These are phyloP conservation scores for Piloderma croceum DNA, from an alignment of 768 basidiomycete species.

Conservation along the genomic window DNA sequence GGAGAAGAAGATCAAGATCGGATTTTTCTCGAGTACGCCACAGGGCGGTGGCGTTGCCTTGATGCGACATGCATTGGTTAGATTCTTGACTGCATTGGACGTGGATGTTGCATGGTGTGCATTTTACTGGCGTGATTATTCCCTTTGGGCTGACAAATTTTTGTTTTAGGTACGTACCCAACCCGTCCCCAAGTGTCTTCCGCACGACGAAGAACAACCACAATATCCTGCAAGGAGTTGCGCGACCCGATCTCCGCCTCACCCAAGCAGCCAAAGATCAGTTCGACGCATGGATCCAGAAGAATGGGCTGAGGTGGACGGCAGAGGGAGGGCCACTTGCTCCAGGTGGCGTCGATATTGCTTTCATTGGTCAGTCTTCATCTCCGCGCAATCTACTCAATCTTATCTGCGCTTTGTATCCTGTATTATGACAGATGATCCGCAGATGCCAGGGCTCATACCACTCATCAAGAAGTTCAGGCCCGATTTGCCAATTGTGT, in stretches of 20 bases:
- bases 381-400: too few relatives aligned
- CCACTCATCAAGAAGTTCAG: slow-evolving; percentile 83
- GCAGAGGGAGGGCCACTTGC: slow-evolving; percentile 81
- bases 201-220: slow-evolving; percentile 94
- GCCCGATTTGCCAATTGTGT: slow-evolving; percentile 84
- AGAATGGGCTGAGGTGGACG: slow-evolving; percentile 87
- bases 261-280: slow-evolving; percentile 71
- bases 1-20: slow-evolving; percentile 82
- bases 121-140: slow-evolving; percentile 3
- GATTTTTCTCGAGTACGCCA: slow-evolving; percentile 93
- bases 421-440: slow-evolving; percentile 51
- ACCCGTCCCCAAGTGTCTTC: slow-evolving; percentile 85
- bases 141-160: slow-evolving; percentile 6
- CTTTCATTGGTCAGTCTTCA: slow-evolving; percentile 68
- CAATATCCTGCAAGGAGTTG: slow-evolving; percentile 92
- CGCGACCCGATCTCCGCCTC: slow-evolving; percentile 69
- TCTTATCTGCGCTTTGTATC: slow-evolving; percentile 6
- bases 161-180: slow-evolving; percentile 70
- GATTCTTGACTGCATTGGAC: slow-evolving; percentile 74
- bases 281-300: slow-evolving; percentile 84
- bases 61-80: slow-evolving; percentile 93
- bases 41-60: slow-evolving; percentile 96
- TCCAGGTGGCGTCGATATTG: slow-evolving; percentile 77
- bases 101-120: slow-evolving; percentile 80
- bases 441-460: slow-evolving; percentile 93